A percentile compares a stretch with the other conserved stretches of the same genome.
Evolutionary conservation across 768 basidiomycete genomes (phyloP).

Genomic region (Xerocomellus intermedius): DNA sequence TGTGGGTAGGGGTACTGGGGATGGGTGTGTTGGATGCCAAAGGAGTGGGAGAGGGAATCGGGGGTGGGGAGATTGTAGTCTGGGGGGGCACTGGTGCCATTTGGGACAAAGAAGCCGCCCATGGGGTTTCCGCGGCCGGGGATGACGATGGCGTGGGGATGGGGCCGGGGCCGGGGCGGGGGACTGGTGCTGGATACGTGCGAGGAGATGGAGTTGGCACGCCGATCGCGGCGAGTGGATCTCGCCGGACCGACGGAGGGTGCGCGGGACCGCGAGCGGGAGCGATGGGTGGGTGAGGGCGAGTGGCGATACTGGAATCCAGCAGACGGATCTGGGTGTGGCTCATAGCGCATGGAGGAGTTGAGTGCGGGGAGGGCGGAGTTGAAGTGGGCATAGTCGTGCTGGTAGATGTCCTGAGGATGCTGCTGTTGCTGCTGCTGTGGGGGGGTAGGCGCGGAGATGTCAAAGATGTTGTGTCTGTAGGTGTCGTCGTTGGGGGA

Average conservation of each 20-base stretch:
- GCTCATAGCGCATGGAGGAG: slow-evolving; percentile 51
- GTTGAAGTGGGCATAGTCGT: slow-evolving; percentile 44
- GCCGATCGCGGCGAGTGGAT: slow-evolving; percentile 47
- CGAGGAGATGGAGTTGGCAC: slow-evolving; percentile 60
- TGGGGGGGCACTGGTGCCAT: slow-evolving; percentile 21
- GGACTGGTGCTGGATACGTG: slow-evolving; percentile 52
- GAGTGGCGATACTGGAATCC: slow-evolving; percentile 26
- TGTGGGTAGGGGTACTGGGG: slow-evolving; percentile 26
- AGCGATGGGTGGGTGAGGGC: slow-evolving; percentile 38
- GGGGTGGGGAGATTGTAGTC: slow-evolving; percentile 48
- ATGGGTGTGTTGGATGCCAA: slow-evolving; percentile 33
- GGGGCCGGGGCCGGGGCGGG: slow-evolving; percentile 40
- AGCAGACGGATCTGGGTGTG: slow-evolving; percentile 36
- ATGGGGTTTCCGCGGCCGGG: slow-evolving; percentile 42
- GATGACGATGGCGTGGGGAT: slow-evolving; percentile 72
- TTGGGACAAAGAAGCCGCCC: slow-evolving; percentile 34
- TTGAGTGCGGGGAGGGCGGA: slow-evolving; percentile 51
- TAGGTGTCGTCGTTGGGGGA: slow-evolving; percentile 42
- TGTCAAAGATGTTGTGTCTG: slow-evolving; percentile 62
- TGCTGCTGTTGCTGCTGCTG: slow-evolving; percentile 34
- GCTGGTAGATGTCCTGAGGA: slow-evolving; percentile 30
- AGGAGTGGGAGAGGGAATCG: slow-evolving; percentile 34
- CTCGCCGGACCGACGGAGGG: slow-evolving; percentile 51
- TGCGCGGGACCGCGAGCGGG: slow-evolving; percentile 42
- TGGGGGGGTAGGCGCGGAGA: slow-evolving; percentile 46